Evolutionary conservation across 192 early-diverging fungal genomes (phyloP), one percentile per base, ranked within the genome.

Genomic region (Rhizophlyctis rosea): DNA sequence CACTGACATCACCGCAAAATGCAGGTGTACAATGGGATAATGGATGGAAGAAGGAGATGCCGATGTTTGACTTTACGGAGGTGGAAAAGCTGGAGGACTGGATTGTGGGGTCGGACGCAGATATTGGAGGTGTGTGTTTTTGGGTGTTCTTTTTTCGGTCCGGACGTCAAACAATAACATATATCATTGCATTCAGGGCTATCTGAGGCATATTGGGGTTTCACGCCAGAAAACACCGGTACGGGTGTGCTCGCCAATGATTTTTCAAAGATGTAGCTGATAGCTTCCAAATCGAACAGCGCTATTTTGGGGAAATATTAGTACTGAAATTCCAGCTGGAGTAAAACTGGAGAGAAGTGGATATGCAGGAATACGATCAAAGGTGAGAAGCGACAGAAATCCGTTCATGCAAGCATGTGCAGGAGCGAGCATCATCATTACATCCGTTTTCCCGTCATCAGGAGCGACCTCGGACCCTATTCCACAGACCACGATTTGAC

Each of bases 291-390:
- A n/a, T n/a, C 29, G 2, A 21, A 14, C 35, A 75, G 87, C 81
- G 21, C 61, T 76, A 53, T 94, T 98, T 68, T 86, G 87, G 77
- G 95, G 95, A 25, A 82, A 83, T 32, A 71, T 98, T 18, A 91
- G 88, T 4, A 76, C 88, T 18, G 84, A 89, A 61, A 74, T 94
- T 36, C 93, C 94, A 21, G 79, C 76, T 28, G 85, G 88, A 52
- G 55, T 71, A 14, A 83, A 88, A 18, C 79, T 92, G 29, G 80
- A 88, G 50, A 81, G 83, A 65, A 90, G 87, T 74, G 95, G 95
- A 18, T 98, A 98, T 61, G 95, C 93, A n/a, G 91, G 89, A 65
- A 84, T 92, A 33, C 83, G 90, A 57, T 86, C 91, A 4, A 89
- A 87, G 67, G 86, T 89, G 54, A 54, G 36, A 29, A 9, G 50